Percentiles rank a stretch among this genome's conserved stretches.
phyloP scores from a whole-genome alignment of 768 basidiomycete species.

The Plicaturopsis crispa region DNA sequence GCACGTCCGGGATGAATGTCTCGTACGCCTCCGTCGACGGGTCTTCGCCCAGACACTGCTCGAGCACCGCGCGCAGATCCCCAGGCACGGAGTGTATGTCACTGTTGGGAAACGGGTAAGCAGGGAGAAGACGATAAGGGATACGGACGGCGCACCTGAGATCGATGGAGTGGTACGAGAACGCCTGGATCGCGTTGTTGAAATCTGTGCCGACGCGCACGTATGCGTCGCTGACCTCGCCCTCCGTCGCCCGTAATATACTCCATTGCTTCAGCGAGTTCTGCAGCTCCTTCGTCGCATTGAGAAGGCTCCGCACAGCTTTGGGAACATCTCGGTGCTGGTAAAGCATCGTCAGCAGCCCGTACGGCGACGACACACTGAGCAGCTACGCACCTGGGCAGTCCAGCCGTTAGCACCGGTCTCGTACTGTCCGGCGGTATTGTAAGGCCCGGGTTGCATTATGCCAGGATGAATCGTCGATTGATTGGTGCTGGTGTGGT shows the following conservation, averaged over 20 bases:
- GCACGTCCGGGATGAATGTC: constrained; percentile 29
- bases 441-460: no score
- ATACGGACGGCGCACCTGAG: constrained; percentile 49
- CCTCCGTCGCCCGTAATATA: constrained; percentile 45
- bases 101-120: no score
- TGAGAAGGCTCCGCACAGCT: constrained; percentile 61
- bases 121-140: not conserved
- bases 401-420: no score
- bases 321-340: constrained; percentile 59
- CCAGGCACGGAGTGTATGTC: constrained; percentile 57
- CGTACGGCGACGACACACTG: no score
- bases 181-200: constrained; percentile 71
- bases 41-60: constrained; percentile 38
- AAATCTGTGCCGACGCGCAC: constrained; percentile 87
- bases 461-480: no score
- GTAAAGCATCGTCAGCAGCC: no score
- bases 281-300: constrained; percentile 79
- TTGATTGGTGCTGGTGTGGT: no score
- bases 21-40: constrained; percentile 25
- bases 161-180: constrained; percentile 64
- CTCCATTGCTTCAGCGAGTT: constrained; percentile 69
- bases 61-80: constrained; percentile 59
- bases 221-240: constrained; percentile 82
- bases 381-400: no score
- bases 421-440: no score